Conservation (phyloP, 768 basidiomycete genomes). For the Lanmaoa pseudosensibilis region DNA sequence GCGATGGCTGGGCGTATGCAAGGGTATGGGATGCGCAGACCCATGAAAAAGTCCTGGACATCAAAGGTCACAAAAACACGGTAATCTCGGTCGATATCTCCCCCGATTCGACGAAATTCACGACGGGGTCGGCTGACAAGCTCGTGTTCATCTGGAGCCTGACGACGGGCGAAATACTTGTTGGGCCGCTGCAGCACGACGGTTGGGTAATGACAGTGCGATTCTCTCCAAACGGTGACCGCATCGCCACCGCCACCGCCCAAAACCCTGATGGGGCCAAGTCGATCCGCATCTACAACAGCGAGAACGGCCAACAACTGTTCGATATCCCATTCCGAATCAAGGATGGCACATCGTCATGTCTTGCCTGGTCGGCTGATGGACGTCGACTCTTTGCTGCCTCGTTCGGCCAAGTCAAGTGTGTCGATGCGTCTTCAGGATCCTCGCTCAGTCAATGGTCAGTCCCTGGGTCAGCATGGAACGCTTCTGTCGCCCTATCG, state of each 20-base stretch:
- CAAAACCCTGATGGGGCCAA: background rate
- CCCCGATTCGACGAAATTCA: background rate
- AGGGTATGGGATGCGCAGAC: constrained; percentile 1
- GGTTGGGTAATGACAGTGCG: background rate
- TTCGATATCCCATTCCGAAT: background rate
- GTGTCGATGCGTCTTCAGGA: too few relatives aligned
- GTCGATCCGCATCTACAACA: constrained; percentile 5
- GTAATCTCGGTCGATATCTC: constrained; percentile 1
- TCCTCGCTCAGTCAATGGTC: too few relatives aligned
- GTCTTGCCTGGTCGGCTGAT: too few relatives aligned
- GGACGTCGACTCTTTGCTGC: too few relatives aligned
- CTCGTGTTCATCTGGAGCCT: background rate
- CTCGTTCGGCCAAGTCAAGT: too few relatives aligned
- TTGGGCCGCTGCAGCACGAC: background rate
- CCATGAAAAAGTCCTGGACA: background rate
- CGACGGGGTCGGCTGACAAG: background rate
- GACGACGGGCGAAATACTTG: background rate
- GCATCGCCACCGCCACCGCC: background rate
- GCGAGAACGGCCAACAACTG: background rate
- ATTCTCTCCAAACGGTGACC: constrained; percentile 5
- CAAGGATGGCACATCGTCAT: background rate
- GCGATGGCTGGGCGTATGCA: too few relatives aligned
- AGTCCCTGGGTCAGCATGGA: background rate
- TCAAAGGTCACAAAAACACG: background rate
- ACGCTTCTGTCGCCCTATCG: background rate